Evolutionary conservation across 768 basidiomycete species (phyloP).

Genomic region (Trametes elegans): DNA sequence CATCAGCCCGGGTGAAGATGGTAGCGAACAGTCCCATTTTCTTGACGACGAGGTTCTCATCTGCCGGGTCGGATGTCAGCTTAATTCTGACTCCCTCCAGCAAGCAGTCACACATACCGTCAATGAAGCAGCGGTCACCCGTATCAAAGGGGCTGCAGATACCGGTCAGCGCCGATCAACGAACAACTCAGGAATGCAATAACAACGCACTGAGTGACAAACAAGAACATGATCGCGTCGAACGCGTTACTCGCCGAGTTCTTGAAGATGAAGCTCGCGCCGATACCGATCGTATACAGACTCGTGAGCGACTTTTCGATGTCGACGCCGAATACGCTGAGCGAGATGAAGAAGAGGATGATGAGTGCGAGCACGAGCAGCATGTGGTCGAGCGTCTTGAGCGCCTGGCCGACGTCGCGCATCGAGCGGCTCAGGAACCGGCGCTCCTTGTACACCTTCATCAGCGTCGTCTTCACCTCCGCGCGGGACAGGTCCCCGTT

Average conservation of each 20-base stretch:
- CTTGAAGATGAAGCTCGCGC: conserved; percentile 81
- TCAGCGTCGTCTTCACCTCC: conserved; percentile 69
- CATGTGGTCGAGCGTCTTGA: conserved; percentile 62
- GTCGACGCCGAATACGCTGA: conserved; percentile 70
- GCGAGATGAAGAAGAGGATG: conserved; percentile 68
- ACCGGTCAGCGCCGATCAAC: conserved; percentile 4
- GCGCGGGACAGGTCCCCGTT: conserved; percentile 74
- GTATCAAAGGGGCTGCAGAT: conserved; percentile 68
- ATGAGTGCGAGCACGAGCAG: conserved; percentile 61
- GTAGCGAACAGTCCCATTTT: conserved; percentile 83
- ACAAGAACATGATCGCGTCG: conserved; percentile 79
- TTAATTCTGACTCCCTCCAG: neutral
- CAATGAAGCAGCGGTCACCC: conserved; percentile 79
- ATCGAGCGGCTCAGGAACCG: conserved; percentile 73
- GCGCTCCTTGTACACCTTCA: conserved; percentile 77
- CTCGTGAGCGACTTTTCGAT: conserved; percentile 66
- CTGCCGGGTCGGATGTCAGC: conserved; percentile 32
- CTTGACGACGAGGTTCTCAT: conserved; percentile 72
- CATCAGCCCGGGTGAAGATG: conserved; percentile 67
- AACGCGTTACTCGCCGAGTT: conserved; percentile 68
- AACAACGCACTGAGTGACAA: conserved; percentile 73
- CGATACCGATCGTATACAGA: conserved; percentile 70
- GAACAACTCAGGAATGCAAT: neutral
- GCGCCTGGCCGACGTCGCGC: conserved; percentile 69
- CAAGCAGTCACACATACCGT: conserved; percentile 36